Percentiles rank a stretch among this genome's conserved stretches.
phyloP scores from a whole-genome alignment of 768 basidiomycete genomes.

The Phylloporus rhodoxanthus region DNA sequence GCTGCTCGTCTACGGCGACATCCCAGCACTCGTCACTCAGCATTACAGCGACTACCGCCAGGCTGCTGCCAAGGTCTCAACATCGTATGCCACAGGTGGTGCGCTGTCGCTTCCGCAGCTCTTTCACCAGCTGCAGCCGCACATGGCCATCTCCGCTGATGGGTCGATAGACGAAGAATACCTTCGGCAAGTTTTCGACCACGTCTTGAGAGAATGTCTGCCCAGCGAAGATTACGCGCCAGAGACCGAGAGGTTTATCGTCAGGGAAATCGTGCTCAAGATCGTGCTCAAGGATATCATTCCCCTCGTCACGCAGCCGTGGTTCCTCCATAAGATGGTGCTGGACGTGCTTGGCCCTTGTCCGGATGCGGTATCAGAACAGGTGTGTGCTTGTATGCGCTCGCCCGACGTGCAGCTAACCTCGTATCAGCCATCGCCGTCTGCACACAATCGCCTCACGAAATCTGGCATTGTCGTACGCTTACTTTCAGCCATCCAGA shows the following conservation, averaged over 20 bases:
- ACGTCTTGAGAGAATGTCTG: constrained; percentile 65
- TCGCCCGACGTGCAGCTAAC: not conserved
- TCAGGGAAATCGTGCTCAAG: constrained; percentile 79
- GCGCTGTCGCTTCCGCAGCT: constrained; percentile 56
- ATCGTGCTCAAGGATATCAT: constrained; percentile 63
- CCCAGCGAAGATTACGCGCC: constrained; percentile 75
- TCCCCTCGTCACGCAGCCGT: constrained; percentile 73
- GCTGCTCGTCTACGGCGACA: constrained; percentile 52
- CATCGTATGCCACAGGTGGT: constrained; percentile 67
- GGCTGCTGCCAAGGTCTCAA: constrained; percentile 53
- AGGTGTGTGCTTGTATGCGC: constrained; percentile 11
- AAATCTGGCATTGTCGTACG: constrained; percentile 58
- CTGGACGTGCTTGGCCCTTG: constrained; percentile 58
- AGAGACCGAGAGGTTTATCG: constrained; percentile 66
- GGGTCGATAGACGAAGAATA: constrained; percentile 71
- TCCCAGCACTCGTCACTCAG: constrained; percentile 63
- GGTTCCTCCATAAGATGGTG: constrained; percentile 77
- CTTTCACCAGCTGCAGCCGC: constrained; percentile 80
- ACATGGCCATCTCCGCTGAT: constrained; percentile 68
- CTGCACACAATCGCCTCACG: constrained; percentile 26
- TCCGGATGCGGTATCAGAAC: constrained; percentile 19
- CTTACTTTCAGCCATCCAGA: constrained; percentile 69
- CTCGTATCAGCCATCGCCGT: constrained; percentile 19
- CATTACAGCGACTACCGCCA: constrained; percentile 77
- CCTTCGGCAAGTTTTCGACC: constrained; percentile 72